Base-by-base conservation (phyloP, 2,329 filamentous ascomycete species). In the Aspergillus carbonarius region DNA sequence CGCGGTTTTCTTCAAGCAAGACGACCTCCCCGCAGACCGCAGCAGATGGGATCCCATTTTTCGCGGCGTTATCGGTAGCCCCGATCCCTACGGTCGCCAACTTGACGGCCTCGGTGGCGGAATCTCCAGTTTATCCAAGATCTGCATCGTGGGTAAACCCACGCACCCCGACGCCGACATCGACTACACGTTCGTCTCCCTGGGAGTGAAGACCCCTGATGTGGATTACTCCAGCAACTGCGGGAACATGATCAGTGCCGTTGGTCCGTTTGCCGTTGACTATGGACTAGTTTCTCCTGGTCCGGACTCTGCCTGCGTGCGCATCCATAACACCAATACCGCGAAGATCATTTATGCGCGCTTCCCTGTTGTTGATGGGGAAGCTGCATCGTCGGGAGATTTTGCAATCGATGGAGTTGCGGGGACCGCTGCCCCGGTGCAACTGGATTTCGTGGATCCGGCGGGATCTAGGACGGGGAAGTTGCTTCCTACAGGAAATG, bases 251-350 rank as follows among this genome's bases (percentile, higher is more conserved):
- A 85, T 80, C 5, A 81, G 83, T 40, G 82, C 85, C 0, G 82
- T 91, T 47, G 89, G 88, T 0, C 88, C 89, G 0, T 87, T 84
- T 67, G 85, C 85, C 2, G 76, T 86, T 68, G 75, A 91, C 37
- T 39, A n/a, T 6, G 37, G 37, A 1, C 17, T 39, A 8, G 37
- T 39, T 17, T 4, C 17, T 3, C 37, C 37, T 2, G 37, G 37
- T 8, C 5, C 6, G n/a, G 17, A n/a, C 7, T 39, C 37, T 8
- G 37, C 37, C 6, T 39, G 58, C 0, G 82, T 91, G 13, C 78
- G 82, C 55, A 85, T 91, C 35, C 80, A 82, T 66, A 92, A 92
- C 70, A 91, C 88, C 1, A 92, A 92, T 64, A 92, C 89, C 0
- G 75, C 76, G 17, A 90, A 90, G 68, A 71, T 87, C 23, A 84